Conservation (phyloP, 306 rosid species). For the Medicago ruthenica region DNA sequence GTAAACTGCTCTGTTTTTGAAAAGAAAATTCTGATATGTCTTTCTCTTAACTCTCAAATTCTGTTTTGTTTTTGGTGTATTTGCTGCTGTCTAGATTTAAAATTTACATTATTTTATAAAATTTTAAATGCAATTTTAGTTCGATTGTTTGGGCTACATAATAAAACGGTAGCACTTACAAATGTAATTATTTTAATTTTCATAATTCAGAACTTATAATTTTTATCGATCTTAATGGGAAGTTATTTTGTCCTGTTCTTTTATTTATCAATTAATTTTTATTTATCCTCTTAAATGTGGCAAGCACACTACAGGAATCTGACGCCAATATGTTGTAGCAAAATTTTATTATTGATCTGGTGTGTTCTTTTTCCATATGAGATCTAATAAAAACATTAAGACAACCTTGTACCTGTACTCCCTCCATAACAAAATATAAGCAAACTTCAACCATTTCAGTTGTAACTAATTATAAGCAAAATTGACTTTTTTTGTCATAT, state of each 20-base stretch:
- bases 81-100: constrained; percentile 13
- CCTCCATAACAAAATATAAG: too few species aligned
- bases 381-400: too few species aligned
- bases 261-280: too few species aligned
- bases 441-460: too few species aligned
- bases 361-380: too few species aligned
- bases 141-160: constrained; percentile 29
- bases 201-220: too few species aligned
- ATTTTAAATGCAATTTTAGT: background rate
- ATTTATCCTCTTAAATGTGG: constrained; percentile 12
- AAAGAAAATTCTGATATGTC: background rate
- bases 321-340: background rate
- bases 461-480: too few species aligned
- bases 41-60: constrained; percentile 11
- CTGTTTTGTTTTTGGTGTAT: constrained; percentile 18
- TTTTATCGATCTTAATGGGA: too few species aligned
- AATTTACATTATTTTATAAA: constrained; percentile 1
- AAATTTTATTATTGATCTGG: constrained; percentile 20
- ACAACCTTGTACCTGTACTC: too few species aligned
- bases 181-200: too few species aligned
- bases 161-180: background rate
- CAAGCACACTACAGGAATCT: constrained; percentile 20
- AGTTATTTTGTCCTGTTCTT: too few species aligned
- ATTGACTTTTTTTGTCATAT: too few species aligned
- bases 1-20: constrained; percentile 29